Evolutionary conservation across 495 filamentous ascomycete species (phyloP).

Genomic region (Hamigera avellanea): DNA sequence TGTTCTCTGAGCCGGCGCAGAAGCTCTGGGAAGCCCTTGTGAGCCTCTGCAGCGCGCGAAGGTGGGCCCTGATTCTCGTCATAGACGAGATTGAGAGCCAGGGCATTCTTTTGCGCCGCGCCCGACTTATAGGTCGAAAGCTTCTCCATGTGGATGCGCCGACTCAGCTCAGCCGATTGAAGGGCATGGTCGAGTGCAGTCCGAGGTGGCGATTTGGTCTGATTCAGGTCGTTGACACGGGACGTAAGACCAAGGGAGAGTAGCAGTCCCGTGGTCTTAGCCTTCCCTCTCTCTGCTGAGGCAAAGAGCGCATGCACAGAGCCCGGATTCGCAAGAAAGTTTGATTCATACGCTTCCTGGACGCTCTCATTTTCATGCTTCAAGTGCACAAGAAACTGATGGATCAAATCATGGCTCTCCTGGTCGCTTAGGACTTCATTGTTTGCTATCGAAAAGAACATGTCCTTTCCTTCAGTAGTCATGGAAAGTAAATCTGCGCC

Average conservation of each 20-base stretch:
- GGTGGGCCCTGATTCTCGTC: constrained; percentile 6
- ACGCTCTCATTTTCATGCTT: background rate
- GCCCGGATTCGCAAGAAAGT: constrained; percentile 3
- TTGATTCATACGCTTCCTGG: background rate
- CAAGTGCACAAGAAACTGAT: constrained; percentile 2
- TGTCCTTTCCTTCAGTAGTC: constrained; percentile 4
- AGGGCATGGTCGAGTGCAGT: constrained; percentile 8
- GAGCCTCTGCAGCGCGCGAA: constrained; percentile 5
- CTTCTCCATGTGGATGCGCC: constrained; percentile 4
- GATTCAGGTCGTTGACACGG: constrained; percentile 3
- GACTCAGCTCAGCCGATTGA: constrained; percentile 3
- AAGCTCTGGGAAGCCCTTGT: constrained; percentile 4
- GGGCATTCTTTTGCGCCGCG: background rate
- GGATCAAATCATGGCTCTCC: constrained; percentile 5
- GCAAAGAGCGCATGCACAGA: constrained; percentile 5
- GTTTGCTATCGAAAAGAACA: constrained; percentile 8
- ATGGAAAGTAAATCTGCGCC: constrained; percentile 4
- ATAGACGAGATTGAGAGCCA: constrained; percentile 4
- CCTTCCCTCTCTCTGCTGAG: constrained; percentile 5
- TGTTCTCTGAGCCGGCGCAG: constrained; percentile 4
- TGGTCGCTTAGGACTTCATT: constrained; percentile 6
- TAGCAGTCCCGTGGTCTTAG: constrained; percentile 4
- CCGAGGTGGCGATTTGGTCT: constrained; percentile 4
- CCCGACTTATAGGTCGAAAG: constrained; percentile 6
- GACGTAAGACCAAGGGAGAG: constrained; percentile 3